phyloP scores from a whole-genome alignment of 441 rosid genomes.

The Gossypium schwendimanii region DNA sequence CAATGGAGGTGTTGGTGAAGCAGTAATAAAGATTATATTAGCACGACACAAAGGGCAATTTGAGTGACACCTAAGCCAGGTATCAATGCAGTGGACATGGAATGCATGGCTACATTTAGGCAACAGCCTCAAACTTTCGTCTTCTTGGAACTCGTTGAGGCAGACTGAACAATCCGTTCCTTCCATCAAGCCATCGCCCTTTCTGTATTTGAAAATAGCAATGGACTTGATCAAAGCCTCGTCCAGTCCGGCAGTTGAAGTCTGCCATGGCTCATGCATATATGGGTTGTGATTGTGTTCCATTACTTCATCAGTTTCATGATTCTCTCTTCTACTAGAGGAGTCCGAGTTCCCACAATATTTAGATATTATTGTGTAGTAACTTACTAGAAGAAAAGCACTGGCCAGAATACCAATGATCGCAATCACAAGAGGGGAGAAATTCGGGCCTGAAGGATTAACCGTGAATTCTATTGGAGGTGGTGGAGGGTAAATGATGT shows the following conservation, averaged over 20 bases:
- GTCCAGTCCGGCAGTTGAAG: constrained; percentile 46
- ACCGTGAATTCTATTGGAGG: constrained; percentile 45
- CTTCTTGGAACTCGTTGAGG: constrained; percentile 71
- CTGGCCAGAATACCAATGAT: constrained; percentile 68
- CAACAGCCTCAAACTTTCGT: constrained; percentile 66
- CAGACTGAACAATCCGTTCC: constrained; percentile 82
- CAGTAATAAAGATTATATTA: constrained; percentile 29
- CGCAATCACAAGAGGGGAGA: constrained; percentile 74
- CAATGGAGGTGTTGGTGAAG: constrained; percentile 22
- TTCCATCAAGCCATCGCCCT: constrained; percentile 44
- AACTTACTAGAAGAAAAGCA: constrained; percentile 66
- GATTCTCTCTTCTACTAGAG: constrained; percentile 22
- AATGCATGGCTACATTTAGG: constrained; percentile 83
- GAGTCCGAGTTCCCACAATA: constrained; percentile 39
- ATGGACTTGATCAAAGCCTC: constrained; percentile 67
- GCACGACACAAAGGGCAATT: constrained; percentile 88
- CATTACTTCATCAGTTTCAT: constrained; percentile 25
- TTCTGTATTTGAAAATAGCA: constrained; percentile 54
- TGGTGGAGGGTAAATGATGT: constrained; percentile 61
- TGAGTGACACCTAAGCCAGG: constrained; percentile 80
- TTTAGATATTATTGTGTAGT: constrained; percentile 65
- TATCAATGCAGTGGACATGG: constrained; percentile 77
- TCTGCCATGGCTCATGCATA: constrained; percentile 51
- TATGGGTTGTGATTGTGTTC: constrained; percentile 38
- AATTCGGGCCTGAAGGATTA: constrained; percentile 38